Base-by-base conservation (phyloP, 139 green algal genomes). In the Closterium sp. region DNA sequence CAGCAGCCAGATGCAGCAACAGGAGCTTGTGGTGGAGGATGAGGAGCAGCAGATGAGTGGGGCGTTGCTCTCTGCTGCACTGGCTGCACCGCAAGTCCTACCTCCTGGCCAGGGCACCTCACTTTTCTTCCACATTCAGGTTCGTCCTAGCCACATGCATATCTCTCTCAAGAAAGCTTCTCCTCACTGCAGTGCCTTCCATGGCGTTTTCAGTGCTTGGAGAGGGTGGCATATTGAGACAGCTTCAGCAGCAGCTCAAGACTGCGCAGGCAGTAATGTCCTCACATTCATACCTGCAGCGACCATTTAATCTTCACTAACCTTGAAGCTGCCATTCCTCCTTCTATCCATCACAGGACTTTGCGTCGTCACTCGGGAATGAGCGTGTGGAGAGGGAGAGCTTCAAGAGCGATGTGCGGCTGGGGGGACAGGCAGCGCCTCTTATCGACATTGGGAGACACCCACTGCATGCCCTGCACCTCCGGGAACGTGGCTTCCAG, bases 101-200 rank as follows among this genome's bases (percentile, higher is more conserved):
- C 79, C 90, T 17, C 90, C 90, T 27, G 24, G 31, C 79, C 38
- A 91, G 5, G 90, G 50, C 38, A 86, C 90, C n/a, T 92, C 90
- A 10, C 42, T 92, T 31, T 92, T 92, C 42, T 92, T 92, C 90
- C 38, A 92, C n/a, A 30, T 92, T 28, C 90, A 92, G 90, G 90
- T 92, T 10, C 45, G 28, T 89, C 28, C 85, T 29, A 79, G 38
- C 38, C 38, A 50, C 7, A 50, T 50, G 38, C 38, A 50, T 50
- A n/a, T n/a, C n/a, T n/a, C n/a, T n/a, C n/a, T n/a, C n/a, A n/a
- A n/a, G n/a, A n/a, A n/a, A n/a, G n/a, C n/a, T n/a, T n/a, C n/a
- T n/a, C n/a, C n/a, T n/a, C n/a, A n/a, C n/a, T n/a, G n/a, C n/a
- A n/a, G n/a, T n/a, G n/a, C 38, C 38, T 9, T 50, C 38, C 38